phyloP scores from a whole-genome alignment of 805 yeast genomes.

The Candida loeiensis region DNA sequence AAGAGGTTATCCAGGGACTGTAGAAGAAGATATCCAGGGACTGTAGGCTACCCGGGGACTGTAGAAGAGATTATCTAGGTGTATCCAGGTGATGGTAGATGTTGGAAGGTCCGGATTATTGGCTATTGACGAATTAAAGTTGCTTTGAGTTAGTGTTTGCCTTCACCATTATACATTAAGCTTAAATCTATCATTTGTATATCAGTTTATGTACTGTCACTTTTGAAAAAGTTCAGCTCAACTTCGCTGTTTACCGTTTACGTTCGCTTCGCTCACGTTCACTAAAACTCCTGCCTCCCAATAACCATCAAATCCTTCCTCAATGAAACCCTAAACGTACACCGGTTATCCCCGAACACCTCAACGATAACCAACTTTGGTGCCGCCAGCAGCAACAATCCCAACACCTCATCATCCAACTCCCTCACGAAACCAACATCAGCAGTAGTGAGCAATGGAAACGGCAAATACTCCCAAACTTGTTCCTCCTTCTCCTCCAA shows the following conservation, averaged over 20 bases:
- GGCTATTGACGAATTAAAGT: no score
- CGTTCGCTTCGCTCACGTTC: no score
- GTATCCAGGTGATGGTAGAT: no score
- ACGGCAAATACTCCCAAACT: slow-evolving; percentile 8
- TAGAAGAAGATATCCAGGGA: no score
- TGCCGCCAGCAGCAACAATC: slow-evolving; percentile 54
- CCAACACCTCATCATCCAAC: slow-evolving; percentile 67
- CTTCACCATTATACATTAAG: no score
- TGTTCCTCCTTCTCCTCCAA: slow-evolving; percentile 14
- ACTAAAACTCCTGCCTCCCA: slow-evolving; percentile 60
- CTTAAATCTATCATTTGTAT: no score
- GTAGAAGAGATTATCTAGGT: no score
- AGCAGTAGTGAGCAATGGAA: slow-evolving; percentile 61
- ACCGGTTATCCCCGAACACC: slow-evolving; percentile 75
- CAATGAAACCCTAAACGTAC: slow-evolving; percentile 52
- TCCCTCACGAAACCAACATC: slow-evolving; percentile 80
- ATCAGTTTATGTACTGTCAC: no score
- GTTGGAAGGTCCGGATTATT: no score
- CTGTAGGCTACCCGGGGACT: no score
- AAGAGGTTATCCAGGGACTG: neutral
- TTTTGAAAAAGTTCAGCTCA: no score
- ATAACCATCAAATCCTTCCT: slow-evolving; percentile 58
- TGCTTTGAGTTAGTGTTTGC: neutral
- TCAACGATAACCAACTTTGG: slow-evolving; percentile 63
- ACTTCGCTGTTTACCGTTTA: neutral